phyloP scores from a whole-genome alignment of 73 alveolate genomes.

The Uronychia setigera region DNA sequence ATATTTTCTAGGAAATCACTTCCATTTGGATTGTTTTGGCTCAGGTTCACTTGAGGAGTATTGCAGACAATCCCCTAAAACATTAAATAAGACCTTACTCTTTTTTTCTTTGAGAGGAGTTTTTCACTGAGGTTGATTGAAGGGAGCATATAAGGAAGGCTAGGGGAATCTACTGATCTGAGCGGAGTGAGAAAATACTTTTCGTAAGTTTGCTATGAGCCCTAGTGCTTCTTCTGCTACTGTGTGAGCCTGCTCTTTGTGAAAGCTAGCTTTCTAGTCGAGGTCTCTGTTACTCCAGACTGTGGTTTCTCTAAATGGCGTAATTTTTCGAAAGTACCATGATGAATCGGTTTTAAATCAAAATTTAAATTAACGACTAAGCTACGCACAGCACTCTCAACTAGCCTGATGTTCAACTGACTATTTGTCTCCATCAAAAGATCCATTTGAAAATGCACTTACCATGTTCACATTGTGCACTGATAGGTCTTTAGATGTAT shows the following conservation, averaged over 20 bases:
- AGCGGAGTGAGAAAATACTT: background rate
- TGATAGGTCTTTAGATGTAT: too few relatives aligned
- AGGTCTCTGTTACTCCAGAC: background rate
- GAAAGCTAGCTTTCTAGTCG: background rate
- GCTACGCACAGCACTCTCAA: background rate
- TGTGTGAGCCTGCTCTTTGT: background rate
- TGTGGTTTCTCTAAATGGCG: background rate
- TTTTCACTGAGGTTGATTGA: background rate
- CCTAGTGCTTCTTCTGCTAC: background rate
- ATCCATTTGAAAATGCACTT: background rate
- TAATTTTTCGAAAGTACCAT: background rate
- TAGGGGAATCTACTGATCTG: background rate
- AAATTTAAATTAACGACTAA: background rate
- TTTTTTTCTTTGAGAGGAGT: background rate
- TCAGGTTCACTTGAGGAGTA: background rate
- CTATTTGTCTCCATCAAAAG: background rate
- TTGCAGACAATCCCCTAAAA: background rate
- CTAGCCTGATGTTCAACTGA: too few relatives aligned
- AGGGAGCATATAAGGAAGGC: background rate
- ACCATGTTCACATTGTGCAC: too few relatives aligned
- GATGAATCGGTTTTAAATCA: background rate
- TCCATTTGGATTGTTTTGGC: background rate
- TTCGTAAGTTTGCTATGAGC: background rate
- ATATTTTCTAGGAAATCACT: background rate
- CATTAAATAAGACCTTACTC: background rate